Evolutionary conservation across 371 early-diverging fungal genomes (phyloP), one percentile per base, ranked within the genome.

Genomic region (Mortierella sp.): DNA sequence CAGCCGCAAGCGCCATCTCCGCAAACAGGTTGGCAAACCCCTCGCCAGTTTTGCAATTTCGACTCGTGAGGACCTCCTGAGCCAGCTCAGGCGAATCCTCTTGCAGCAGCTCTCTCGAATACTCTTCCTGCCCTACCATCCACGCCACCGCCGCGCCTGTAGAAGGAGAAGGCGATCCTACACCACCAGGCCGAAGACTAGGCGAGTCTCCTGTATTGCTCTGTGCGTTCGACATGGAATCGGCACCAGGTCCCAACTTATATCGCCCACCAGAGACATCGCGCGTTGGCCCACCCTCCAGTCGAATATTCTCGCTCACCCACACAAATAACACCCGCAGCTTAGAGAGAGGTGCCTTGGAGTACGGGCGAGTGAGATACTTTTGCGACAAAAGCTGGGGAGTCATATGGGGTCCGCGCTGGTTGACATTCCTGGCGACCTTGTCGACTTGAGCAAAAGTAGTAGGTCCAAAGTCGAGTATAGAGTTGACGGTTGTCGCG

Each of bases 21-120:
- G 88, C 87, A 84, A 94, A 93, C 26, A 94, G 79, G 54, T 85
- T 89, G 0, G 94, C 93, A 84, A 94, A 90, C 1, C 92, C 94
- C 38, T 91, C 86, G 4, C 92, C 88, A 1, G 92, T 88, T 28
- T 84, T 78, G 77, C 91, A 88, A 0, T 52, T 81, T 24, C 93
- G 79, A 42, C 73, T 80, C 5, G 88, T 79, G 44, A 93, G 74
- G 2, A 93, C 92, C 10, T 88, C 79, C 3, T 92, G 88, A 0
- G 92, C 88, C 9, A 86, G 73, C 31, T 90, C 91, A 3, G 85
- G 77, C 8, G 54, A 38, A 45, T 79, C 89, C 65, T 88, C 86
- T 28, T 76, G 80, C 26, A 84, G 65, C 34, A 84, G 76, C 14
- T 75, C 80, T 13, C 86, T 73, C 7, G 78, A 76, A 44, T 77